These are phyloP conservation scores for Euphrasia confusa DNA, from an alignment of 257 asterid genomes.

Conservation along the genomic window DNA sequence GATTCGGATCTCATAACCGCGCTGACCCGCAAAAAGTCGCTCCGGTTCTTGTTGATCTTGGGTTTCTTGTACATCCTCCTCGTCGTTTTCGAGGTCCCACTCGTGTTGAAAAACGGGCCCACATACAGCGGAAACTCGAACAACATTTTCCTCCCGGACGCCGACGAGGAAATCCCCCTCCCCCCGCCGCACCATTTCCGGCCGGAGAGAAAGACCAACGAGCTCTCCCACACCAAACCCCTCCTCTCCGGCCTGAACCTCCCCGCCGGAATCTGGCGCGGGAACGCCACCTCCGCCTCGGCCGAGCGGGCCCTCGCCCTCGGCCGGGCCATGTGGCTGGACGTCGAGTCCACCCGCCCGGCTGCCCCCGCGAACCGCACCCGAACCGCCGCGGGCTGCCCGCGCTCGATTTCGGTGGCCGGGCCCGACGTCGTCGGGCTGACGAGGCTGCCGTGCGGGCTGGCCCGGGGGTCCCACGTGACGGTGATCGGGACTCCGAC, in stretches of 20 bases:
- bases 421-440: conserved; percentile 40
- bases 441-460: conserved; percentile 75
- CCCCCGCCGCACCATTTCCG: conserved; percentile 27
- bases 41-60: conserved; percentile 41
- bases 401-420: conserved; percentile 42
- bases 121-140: background rate
- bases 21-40: conserved; percentile 45
- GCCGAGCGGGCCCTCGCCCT: conserved; percentile 62
- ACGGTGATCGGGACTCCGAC: conserved; percentile 71
- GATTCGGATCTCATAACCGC: conserved; percentile 43
- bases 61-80: conserved; percentile 40
- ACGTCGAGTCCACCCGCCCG: conserved; percentile 30
- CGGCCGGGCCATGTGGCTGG: conserved; percentile 66
- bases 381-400: conserved; percentile 26
- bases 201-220: conserved; percentile 34
- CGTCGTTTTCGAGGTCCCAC: conserved; percentile 61
- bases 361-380: background rate
- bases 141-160: conserved; percentile 32
- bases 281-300: conserved; percentile 36
- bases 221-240: background rate
- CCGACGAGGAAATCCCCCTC: conserved; percentile 37
- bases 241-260: conserved; percentile 44
- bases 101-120: conserved; percentile 47
- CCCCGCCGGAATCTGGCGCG: conserved; percentile 33
- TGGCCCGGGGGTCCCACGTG: conserved; percentile 68